Conservation (phyloP, 306 rosid species). For the Malus sylvestris region DNA sequence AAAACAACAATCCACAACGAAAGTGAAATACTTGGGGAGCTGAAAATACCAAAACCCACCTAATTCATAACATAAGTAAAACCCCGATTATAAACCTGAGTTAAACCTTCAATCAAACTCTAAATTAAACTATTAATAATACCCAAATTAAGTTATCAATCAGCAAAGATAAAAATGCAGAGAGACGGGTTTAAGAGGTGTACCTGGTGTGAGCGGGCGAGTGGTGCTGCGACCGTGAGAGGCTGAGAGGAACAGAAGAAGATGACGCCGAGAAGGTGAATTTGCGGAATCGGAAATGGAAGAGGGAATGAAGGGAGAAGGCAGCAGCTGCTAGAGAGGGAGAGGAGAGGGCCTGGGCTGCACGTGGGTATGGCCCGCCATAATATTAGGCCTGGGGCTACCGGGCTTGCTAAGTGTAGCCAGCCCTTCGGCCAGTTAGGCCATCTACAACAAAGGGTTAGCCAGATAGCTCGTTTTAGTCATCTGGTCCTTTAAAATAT, state of each 20-base stretch:
- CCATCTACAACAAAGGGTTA: accelerated
- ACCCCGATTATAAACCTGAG: background rate
- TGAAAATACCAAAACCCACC: background rate
- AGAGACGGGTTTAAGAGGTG: background rate
- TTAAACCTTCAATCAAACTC: background rate
- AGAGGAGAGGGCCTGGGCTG: too few relatives aligned
- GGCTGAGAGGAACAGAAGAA: background rate
- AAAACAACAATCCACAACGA: background rate
- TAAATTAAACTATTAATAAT: background rate
- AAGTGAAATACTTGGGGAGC: background rate
- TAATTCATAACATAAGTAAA: background rate
- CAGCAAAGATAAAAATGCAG: background rate
- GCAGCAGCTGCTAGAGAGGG: background rate
- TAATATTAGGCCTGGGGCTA: too few relatives aligned
- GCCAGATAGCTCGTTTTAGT: too few relatives aligned
- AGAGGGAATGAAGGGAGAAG: background rate
- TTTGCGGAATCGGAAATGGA: background rate
- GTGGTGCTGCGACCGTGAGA: background rate
- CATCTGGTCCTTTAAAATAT: too few relatives aligned
- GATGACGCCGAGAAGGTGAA: background rate
- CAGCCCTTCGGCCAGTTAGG: too few relatives aligned
- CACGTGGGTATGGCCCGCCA: too few relatives aligned
- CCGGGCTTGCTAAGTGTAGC: too few relatives aligned
- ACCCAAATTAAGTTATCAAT: background rate
- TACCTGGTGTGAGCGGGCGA: background rate